phyloP scores from a whole-genome alignment of 2,329 filamentous ascomycete genomes.

The Didymella sp. region DNA sequence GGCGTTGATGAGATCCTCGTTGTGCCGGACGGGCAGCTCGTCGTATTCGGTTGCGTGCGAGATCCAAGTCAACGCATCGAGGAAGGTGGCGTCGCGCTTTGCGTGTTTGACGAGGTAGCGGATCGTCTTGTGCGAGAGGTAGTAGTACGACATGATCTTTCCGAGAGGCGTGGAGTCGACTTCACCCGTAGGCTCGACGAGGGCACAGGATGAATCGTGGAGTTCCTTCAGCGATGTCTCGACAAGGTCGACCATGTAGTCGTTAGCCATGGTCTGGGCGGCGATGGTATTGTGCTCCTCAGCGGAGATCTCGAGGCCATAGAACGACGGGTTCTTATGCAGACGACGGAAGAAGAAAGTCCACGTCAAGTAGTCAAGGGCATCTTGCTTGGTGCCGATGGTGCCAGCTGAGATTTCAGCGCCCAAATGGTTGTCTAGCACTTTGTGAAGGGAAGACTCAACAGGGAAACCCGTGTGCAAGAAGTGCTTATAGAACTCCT shows the following conservation, averaged over 20 bases:
- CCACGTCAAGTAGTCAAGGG: constrained; percentile 97
- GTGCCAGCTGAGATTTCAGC: constrained; percentile 95
- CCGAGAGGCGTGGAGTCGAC: constrained; percentile 89
- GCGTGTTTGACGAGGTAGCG: constrained; percentile 80
- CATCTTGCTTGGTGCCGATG: constrained; percentile 92
- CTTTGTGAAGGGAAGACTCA: constrained; percentile 93
- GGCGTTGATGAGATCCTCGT: constrained; percentile 95
- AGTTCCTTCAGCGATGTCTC: constrained; percentile 84
- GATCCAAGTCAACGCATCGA: constrained; percentile 90
- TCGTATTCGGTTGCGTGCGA: constrained; percentile 93
- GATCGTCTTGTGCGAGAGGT: constrained; percentile 91
- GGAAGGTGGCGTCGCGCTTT: constrained; percentile 76
- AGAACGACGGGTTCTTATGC: constrained; percentile 98
- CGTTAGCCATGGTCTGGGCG: constrained; percentile 87
- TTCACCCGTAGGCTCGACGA: constrained; percentile 83
- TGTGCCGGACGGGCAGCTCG: constrained; percentile 95
- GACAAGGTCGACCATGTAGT: constrained; percentile 93
- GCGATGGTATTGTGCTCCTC: constrained; percentile 89
- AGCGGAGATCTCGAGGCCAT: constrained; percentile 89
- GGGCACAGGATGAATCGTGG: constrained; percentile 81
- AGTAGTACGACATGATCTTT: constrained; percentile 99
- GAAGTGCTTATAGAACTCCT: constrained; percentile 99
- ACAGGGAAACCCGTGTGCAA: constrained; percentile 97
- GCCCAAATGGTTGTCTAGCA: constrained; percentile 94
- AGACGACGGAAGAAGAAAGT: constrained; percentile 98